Base-by-base conservation (phyloP, 164 flowering plant genomes). In the Pachysandra terminalis region DNA sequence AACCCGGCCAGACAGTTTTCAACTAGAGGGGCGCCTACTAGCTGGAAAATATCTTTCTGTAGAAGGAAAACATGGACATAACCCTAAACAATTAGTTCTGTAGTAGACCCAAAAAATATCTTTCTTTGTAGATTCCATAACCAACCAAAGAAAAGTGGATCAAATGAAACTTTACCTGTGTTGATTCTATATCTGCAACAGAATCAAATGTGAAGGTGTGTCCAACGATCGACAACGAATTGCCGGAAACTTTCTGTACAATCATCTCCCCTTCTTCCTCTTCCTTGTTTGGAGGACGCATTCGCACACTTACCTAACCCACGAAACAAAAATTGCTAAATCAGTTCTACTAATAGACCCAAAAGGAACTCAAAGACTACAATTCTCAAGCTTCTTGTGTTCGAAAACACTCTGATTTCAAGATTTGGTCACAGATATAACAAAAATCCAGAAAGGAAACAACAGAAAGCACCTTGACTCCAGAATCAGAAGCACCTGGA, bases 1-100 rank as follows among this genome's bases (percentile, higher is more conserved):
- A 95, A 95, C 45, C 99, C 99, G 58, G 97, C 85, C 63, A 95
- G 74, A 68, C 99, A 92, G 68, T 95, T 91, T 76, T 95, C 99
- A 23, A 95, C 95, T 19, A 95, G 83, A 54, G 99, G 96, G 24
- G 80, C 83, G 54, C 99, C 99, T 1, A 95, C 90, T 27, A 88
- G 87, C 83, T 90, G 79, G 74, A 88, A 96, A 28, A 96, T 86
- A 59, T 96, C 95, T 69, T 76, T 40, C 97, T 95, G 90, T 21
- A 24, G 49, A 63, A 17, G 12, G 28, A 23, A 66, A 67, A 2
- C 2, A 59, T 73, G 17, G 64, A 19, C 13, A n/a, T 59, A 22
- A 45, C 6, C n/a, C 14, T 45, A 45, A 45, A 5, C 7, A 32
- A 32, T 32, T 32, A 32, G 37, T 32, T 32, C 7, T 32, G 37